Evolutionary conservation across 768 basidiomycete species (phyloP), one percentile per base, ranked within the genome.

Genomic region (Chalciporus sphaerocephalus): DNA sequence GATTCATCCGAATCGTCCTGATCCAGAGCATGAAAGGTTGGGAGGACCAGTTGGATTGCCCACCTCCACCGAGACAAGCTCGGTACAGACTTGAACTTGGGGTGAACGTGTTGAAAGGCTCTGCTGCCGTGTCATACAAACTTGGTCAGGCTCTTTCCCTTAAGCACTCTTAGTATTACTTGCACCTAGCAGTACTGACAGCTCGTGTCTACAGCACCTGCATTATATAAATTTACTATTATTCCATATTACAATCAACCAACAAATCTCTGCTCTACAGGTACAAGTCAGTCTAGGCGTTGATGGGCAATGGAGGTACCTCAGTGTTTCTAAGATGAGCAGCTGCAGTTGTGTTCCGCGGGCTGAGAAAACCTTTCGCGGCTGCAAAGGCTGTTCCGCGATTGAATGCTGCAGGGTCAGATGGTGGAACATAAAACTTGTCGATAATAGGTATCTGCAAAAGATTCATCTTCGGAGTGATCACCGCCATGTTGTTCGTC

Each of bases 401-500:
- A 27, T 73, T 72, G 17, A 75, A 72, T 5, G 80, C 76, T 11
- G 82, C 81, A 23, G 89, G 86, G 58, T 91, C 88, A 1, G 87
- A 85, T 2, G 88, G 87, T 1, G 85, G 76, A n/a, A 93, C 89
- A 65, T 90, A 92, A 68, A 82, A 95, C 63, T 92, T 84, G 73
- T 97, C 93, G 36, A 89, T 71, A 59, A 98, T 96, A 2, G 95
- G 95, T 53, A 95, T 90, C 63, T 95, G 92, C 16, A 97, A 44
- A 20, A 96, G 66, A 61, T 97, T 97, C 81, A 95, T 92, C 74
- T 92, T 92, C 30, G 90, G 89, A 0, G 95, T 98, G 55, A 97
- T 87, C 39, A 96, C 83, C 18, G 92, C 85, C 85, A 97, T 87
- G 52, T 90, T 84, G 65, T 99, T 97, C 11, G 92, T 95, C 62